Evolutionary conservation across 257 asterid genomes (phyloP), one percentile per base, ranked within the genome.

Genomic region (Ballota nigra): DNA sequence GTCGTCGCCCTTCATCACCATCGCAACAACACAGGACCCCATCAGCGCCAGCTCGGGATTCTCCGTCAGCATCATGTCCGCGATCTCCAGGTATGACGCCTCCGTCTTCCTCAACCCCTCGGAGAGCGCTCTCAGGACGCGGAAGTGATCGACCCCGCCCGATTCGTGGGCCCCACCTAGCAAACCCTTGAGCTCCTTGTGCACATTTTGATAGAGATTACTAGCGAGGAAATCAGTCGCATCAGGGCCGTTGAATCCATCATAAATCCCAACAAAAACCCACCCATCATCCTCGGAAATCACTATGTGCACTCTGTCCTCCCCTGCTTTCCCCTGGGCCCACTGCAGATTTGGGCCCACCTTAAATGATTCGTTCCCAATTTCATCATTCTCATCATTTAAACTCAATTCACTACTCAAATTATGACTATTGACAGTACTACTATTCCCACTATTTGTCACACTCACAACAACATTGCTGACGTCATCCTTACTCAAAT

Each of bases 311-410:
- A 94, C 95, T 65, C 99, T 64, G 74, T 91, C 97, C 57, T 94
- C 97, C 6, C 98, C 99, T 1, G 99, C 97, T 69, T 94, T 94
- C 11, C 99, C 99, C 59, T 91, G 97, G 0, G 99, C 99, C 99
- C 99, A 94, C 79, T 91, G 99, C 68, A 91, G 88, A 58, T 85
- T 91, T 63, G 82, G 92, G 29, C 86, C 80, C n/a, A n/a, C n/a
- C 16, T 85, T 82, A 76, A 87, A 89, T 1, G 88, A 80, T 3
- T 87, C 95, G 20, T 77, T 79, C 4, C 83, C 86, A 29, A 73
- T 87, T 23, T 79, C 87, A 36, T 90, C 91, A 40, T 83, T 82
- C 63, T 87, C 95, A 66, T 89, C 96, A 16, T 29, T 75, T 43
- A 84, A 74, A 65, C 98, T 89, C 82, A 78, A 55, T 23, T 85